Percentiles rank a stretch among this genome's conserved stretches.
Conservation (phyloP, 371 early-diverging fungal species). For the Mortierella sp. region DNA sequence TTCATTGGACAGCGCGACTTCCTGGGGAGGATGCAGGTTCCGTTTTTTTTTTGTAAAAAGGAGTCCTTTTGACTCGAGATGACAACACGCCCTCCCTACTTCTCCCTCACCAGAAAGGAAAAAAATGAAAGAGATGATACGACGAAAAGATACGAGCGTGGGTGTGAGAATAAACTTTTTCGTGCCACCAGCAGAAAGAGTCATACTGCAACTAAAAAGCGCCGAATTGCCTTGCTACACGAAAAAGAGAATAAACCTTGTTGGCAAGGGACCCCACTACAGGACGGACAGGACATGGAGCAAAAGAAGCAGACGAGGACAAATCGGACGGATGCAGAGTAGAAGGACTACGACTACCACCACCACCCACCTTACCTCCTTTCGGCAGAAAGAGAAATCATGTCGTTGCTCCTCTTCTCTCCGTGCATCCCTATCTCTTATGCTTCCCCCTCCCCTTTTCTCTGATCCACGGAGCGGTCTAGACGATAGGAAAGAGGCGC, state of each 20-base stretch:
- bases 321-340: not conserved
- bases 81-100: not conserved
- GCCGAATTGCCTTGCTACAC: conserved; percentile 29
- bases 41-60: no score
- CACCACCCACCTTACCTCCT: not conserved
- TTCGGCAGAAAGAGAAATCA: not conserved
- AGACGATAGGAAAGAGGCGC: conserved; percentile 6
- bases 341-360: no score
- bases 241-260: not conserved
- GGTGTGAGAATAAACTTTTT: conserved; percentile 7
- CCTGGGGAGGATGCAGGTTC: not conserved
- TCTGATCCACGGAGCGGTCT: conserved; percentile 4
- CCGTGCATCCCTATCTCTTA: not conserved
- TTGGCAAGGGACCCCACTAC: not conserved
- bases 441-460: not conserved
- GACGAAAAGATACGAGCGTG: not conserved
- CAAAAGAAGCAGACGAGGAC: not conserved
- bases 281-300: not conserved
- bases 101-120: not conserved
- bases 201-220: conserved; percentile 19
- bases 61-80: not conserved
- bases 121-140: not conserved
- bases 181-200: conserved; percentile 13
- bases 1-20: not conserved
- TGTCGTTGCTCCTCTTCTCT: not conserved